Conservation (phyloP, 305 asterid genomes). For the Rubia peregrina region DNA sequence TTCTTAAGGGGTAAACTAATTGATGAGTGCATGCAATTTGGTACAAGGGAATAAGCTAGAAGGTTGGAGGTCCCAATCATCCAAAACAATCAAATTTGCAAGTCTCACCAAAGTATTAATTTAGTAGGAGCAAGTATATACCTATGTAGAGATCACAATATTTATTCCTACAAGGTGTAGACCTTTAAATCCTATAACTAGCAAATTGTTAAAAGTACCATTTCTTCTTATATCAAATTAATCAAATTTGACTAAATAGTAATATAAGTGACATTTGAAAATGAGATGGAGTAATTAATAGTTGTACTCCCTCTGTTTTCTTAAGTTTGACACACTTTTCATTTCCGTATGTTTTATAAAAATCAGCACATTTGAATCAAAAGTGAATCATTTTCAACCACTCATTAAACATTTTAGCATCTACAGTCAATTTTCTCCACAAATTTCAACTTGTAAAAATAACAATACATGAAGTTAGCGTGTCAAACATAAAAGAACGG, state of each 20-base stretch:
- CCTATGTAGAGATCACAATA: background rate
- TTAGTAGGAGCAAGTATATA: background rate
- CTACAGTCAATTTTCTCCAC: too few relatives aligned
- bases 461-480: too few relatives aligned
- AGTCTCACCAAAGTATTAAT: background rate
- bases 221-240: background rate
- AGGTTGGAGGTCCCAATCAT: slow-evolving; percentile 29
- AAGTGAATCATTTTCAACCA: too few relatives aligned
- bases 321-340: too few relatives aligned
- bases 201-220: slow-evolving; percentile 6
- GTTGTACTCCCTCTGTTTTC: background rate
- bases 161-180: background rate
- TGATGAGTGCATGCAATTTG: background rate
- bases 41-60: slow-evolving; percentile 17
- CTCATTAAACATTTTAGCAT: too few relatives aligned
- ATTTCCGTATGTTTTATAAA: too few relatives aligned
- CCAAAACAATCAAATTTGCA: slow-evolving; percentile 14
- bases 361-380: too few relatives aligned
- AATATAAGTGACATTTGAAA: background rate
- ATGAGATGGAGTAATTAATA: background rate
- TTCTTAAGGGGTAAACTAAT: too few relatives aligned
- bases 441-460: too few relatives aligned
- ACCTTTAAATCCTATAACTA: background rate
- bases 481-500: too few relatives aligned
- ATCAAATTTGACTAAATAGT: background rate